These are phyloP conservation scores for Jamesozyma hellenica DNA, from an alignment of 805 yeast genomes.

Conservation along the genomic window DNA sequence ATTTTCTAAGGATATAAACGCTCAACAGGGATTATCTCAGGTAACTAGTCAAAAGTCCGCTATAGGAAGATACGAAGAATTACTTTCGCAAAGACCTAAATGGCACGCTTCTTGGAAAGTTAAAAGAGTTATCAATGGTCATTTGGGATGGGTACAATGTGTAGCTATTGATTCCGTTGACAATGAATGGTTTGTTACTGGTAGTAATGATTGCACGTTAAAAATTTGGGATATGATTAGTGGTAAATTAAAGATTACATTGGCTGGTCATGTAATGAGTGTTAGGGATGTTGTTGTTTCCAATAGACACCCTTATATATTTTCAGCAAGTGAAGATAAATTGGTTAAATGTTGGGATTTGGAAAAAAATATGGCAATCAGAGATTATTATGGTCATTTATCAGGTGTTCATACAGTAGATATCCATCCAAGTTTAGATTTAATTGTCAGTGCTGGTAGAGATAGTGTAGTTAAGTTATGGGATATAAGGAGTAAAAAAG, in stretches of 20 bases:
- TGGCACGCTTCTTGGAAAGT: constrained; percentile 66
- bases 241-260: constrained; percentile 57
- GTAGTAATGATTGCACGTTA: constrained; percentile 79
- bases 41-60: constrained; percentile 7
- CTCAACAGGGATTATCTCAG: too few relatives aligned
- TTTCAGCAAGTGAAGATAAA: constrained; percentile 89
- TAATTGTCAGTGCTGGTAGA: constrained; percentile 78
- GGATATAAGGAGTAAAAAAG: constrained; percentile 78
- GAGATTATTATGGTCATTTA: constrained; percentile 90
- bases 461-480: constrained; percentile 82
- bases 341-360: constrained; percentile 93
- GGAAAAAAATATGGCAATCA: constrained; percentile 67
- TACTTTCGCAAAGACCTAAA: constrained; percentile 21
- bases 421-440: constrained; percentile 77
- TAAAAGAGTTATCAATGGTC: constrained; percentile 71
- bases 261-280: constrained; percentile 87
- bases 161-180: constrained; percentile 68
- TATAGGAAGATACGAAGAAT: constrained; percentile 17
- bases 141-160: constrained; percentile 86
- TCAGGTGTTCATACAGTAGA: constrained; percentile 81
- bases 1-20: not conserved
- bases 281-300: constrained; percentile 72
- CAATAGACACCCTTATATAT: constrained; percentile 72
- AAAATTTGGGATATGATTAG: constrained; percentile 85
- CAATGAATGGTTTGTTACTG: constrained; percentile 86